Evolutionary conservation across 148 eudicot genomes (phyloP).

Genomic region (Pharnaceum exiguum): DNA sequence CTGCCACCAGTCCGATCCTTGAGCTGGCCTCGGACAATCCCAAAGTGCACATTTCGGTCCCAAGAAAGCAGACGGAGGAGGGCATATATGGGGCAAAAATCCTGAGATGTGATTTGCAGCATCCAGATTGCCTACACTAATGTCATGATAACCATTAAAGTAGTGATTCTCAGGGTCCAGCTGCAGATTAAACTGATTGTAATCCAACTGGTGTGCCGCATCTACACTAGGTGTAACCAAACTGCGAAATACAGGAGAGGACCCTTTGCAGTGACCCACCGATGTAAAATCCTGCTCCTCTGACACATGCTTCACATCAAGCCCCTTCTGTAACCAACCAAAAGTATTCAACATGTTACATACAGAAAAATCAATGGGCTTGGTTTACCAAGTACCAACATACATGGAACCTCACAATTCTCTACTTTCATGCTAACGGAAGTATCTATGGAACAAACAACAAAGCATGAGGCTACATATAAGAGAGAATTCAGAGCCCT

Average conservation of each 20-base stretch:
- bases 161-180: slow-evolving; percentile 47
- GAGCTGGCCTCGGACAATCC: slow-evolving; percentile 97
- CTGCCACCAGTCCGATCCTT: slow-evolving; percentile 66
- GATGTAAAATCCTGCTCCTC: slow-evolving; percentile 42
- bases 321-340: slow-evolving; percentile 39
- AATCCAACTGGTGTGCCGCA: slow-evolving; percentile 49
- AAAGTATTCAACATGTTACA: neutral
- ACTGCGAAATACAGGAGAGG: slow-evolving; percentile 40
- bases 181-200: slow-evolving; percentile 51
- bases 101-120: slow-evolving; percentile 42
- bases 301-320: slow-evolving; percentile 41
- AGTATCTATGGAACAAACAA: too few species aligned
- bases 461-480: too few species aligned
- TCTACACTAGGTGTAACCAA: slow-evolving; percentile 36
- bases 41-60: slow-evolving; percentile 97
- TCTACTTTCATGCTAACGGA: too few species aligned
- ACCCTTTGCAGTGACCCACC: slow-evolving; percentile 47
- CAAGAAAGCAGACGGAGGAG: slow-evolving; percentile 89
- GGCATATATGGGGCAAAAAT: slow-evolving; percentile 50
- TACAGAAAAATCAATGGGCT: too few species aligned
- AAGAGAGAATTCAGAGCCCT: too few species aligned
- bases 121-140: slow-evolving; percentile 42
- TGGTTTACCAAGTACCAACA: too few species aligned
- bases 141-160: slow-evolving; percentile 43
- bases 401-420: too few species aligned